A percentile compares a stretch with the other conserved stretches of the same genome.
These are phyloP conservation scores for Discostella stelligera DNA, from an alignment of 352 stramenopile genomes.

Conservation along the genomic window DNA sequence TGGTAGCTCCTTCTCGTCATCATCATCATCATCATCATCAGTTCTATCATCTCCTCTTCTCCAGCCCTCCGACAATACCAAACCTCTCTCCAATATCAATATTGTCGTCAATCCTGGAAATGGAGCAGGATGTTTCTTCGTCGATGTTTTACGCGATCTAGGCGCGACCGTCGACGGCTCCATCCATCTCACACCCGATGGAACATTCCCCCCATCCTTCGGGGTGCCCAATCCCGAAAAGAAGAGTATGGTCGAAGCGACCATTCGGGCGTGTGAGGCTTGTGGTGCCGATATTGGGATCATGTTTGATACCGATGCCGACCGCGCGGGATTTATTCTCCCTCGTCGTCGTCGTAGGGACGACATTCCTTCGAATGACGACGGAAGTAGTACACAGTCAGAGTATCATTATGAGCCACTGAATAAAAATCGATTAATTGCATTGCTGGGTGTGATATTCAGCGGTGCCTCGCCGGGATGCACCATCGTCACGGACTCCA, in stretches of 20 bases:
- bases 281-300: constrained; percentile 75
- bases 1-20: background rate
- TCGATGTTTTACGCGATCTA: constrained; percentile 59
- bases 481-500: constrained; percentile 75
- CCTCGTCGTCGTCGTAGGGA: constrained; percentile 53
- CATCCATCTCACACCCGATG: constrained; percentile 59
- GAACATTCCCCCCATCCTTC: constrained; percentile 51
- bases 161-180: constrained; percentile 66
- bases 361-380: constrained; percentile 5
- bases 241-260: constrained; percentile 66
- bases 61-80: background rate
- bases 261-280: constrained; percentile 53
- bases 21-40: background rate
- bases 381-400: too few relatives aligned
- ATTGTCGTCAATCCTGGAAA: constrained; percentile 78
- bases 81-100: constrained; percentile 60
- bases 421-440: constrained; percentile 79
- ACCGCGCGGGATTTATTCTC: constrained; percentile 31
- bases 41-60: background rate
- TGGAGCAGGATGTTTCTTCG: constrained; percentile 75
- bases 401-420: constrained; percentile 73
- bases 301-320: constrained; percentile 76
- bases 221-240: constrained; percentile 80
- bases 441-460: constrained; percentile 71
- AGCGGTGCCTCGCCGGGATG: constrained; percentile 51